Base-by-base conservation (phyloP, 176 grass and related monocot species). In the Carex cristatella region DNA sequence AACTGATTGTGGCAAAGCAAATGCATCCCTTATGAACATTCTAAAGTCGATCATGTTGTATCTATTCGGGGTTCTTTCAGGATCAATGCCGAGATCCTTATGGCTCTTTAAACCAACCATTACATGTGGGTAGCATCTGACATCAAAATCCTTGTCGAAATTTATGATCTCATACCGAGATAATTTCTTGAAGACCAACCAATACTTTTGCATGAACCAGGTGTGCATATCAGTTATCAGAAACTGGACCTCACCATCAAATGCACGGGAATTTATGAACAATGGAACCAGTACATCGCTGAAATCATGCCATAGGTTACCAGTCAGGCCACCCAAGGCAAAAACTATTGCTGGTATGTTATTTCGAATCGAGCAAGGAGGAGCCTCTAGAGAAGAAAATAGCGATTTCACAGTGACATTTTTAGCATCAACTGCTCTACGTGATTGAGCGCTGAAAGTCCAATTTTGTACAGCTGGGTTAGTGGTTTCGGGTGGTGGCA, bases 291-390 rank as follows among this genome's bases (percentile, higher is more conserved):
- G 63, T 76, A 94, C 88, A 80, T 94, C 93, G 40, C 86, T 92
- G 84, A 94, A 92, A 65, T 88, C 93, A 69, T 94, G 93, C 90
- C 93, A 94, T 70, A 66, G 46, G 58, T 94, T 94, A 37, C 86
- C 89, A n/a, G 90, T 94, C 4, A 94, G 86, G 27, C 90, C 88
- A 77, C 91, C 91, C 40, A 94, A 88, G 7, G 93, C 88, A 75
- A 94, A 92, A 32, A 94, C 90, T 32, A 92, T 27, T 30, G 88
- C 86, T 0, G 81, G 84, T n/a, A 94, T 40, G 16, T 46, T 65
- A 68, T 92, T 84, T 61, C 28, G 53, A 28, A 85, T 88, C 61
- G 88, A 86, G 79, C 93, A 94, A 65, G 10, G 69, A n/a, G 93
- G 88, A 10, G 90, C 90, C 18, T 46, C 68, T 5, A 42, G 61